A percentile compares a stretch with the other conserved stretches of the same genome.
Conservation (phyloP, 257 asterid genomes). For the Misopates orontium region DNA sequence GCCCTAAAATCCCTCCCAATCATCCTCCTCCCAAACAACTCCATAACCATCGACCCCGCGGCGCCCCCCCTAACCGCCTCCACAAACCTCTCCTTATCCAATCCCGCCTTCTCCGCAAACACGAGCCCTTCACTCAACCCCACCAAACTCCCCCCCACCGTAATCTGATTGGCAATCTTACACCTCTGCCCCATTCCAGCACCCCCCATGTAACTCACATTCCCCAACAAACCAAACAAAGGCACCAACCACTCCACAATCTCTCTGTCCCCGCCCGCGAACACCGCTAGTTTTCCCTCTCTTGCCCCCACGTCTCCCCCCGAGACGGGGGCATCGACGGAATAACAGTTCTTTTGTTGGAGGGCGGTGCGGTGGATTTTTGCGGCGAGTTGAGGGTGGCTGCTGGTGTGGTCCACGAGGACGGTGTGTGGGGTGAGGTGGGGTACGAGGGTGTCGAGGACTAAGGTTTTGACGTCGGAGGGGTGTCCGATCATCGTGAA, state of each 20-base stretch:
- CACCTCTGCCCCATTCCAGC: conserved; percentile 87
- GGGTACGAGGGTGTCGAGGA: conserved; percentile 56
- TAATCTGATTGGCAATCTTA: conserved; percentile 82
- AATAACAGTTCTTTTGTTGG: conserved; percentile 41
- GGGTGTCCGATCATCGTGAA: conserved; percentile 93
- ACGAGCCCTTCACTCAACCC: conserved; percentile 89
- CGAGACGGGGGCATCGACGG: conserved; percentile 85
- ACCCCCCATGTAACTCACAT: conserved; percentile 59
- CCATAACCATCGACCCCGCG: conserved; percentile 83
- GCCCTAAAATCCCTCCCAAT: conserved; percentile 66
- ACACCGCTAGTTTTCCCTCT: conserved; percentile 66
- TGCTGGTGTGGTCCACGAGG: conserved; percentile 76
- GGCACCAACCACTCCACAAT: conserved; percentile 78
- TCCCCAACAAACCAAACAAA: conserved; percentile 64
- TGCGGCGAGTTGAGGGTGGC: conserved; percentile 67
- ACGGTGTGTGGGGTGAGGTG: conserved; percentile 48
- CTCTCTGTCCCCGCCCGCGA: conserved; percentile 64
- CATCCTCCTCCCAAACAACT: conserved; percentile 84
- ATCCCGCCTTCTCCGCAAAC: conserved; percentile 73
- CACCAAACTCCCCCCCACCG: conserved; percentile 57
- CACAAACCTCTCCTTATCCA: conserved; percentile 59
- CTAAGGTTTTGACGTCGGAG: conserved; percentile 71
- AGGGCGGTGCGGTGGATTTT: conserved; percentile 47
- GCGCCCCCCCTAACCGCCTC: conserved; percentile 89
- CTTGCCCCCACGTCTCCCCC: conserved; percentile 87